Evolutionary conservation across 176 grass and related monocot genomes (phyloP), one percentile per base, ranked within the genome.

Genomic region (Oropetium thomaeum): DNA sequence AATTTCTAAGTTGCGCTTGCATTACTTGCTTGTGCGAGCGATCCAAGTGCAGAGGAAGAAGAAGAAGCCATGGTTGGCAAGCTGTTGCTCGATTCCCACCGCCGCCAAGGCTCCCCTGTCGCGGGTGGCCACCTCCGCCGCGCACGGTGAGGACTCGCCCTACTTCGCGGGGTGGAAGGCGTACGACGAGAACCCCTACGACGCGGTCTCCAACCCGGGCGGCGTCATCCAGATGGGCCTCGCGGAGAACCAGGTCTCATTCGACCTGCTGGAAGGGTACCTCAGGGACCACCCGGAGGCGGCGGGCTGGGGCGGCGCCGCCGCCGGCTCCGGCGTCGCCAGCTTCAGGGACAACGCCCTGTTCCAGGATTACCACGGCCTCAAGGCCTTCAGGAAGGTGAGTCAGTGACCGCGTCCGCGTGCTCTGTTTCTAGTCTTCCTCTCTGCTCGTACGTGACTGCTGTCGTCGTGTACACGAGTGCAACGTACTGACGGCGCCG

Each of bases 191-290:
- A 58, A 96, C 75, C 89, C 93, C 43, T 96, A 92, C 78, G 84
- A 96, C 83, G 62, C 84, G 57, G 59, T 32, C 17, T 45, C 30
- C 25, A 92, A 96, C 78, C 93, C 93, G 4, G 5, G 25, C 35
- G 93, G 93, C 57, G 89, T 96, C 68, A 92, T 96, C 5, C 93
- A 96, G 83, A 96, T 96, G 93, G 93, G 93, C 43, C 83, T 96
- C 25, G 93, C 93, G 12, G 93, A 96, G 77, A 96, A 92, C 87
- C 93, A 96, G 83, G 88, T 93, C 16, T 97, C 90, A 48, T 97
- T 93, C 85, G 87, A 93, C 47, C 93, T 97, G 44, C 83, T 97
- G 10, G 93, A 97, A 59, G 82, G 72, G 8, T 97, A 90, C 73
- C 78, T 93, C 13, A 7, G 71, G 75, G 75, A 86, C 49, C 90